A percentile compares a stretch with the other conserved stretches of the same genome.
These are phyloP conservation scores for Scleromitrula shiraiana DNA, from an alignment of 2,329 filamentous ascomycete species.

Conservation along the genomic window DNA sequence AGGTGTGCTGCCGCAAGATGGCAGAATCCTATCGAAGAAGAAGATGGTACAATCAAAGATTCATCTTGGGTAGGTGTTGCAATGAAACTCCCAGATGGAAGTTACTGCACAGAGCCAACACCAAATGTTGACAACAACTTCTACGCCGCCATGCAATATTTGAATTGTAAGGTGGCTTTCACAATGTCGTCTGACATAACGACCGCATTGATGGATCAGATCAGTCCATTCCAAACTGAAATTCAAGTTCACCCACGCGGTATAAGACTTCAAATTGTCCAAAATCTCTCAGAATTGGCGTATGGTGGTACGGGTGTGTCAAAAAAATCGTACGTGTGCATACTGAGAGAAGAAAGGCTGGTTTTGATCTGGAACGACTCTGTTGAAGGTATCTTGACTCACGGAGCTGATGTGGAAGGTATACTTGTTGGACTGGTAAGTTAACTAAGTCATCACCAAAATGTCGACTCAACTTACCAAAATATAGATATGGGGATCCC, in stretches of 20 bases:
- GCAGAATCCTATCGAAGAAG: conserved; percentile 11
- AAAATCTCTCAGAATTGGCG: conserved; percentile 44
- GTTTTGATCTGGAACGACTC: conserved; percentile 20
- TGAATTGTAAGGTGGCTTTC: conserved; percentile 32
- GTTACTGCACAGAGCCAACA: conserved; percentile 13
- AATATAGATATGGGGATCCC: conserved; percentile 18
- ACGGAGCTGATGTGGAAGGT: conserved; percentile 16
- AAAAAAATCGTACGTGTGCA: conserved; percentile 13
- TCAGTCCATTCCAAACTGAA: conserved; percentile 17
- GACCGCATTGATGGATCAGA: conserved; percentile 26
- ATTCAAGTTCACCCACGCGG: conserved; percentile 12
- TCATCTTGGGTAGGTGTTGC: conserved; percentile 14
- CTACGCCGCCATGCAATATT: conserved; percentile 10
- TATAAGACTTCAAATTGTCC: conserved; percentile 30
- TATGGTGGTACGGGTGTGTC: conserved; percentile 4
- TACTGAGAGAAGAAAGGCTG: conserved; percentile 16
- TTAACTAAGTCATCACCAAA: not conserved
- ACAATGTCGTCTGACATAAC: conserved; percentile 43
- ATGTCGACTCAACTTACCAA: not conserved
- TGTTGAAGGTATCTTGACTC: conserved; percentile 16
- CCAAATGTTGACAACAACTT: conserved; percentile 11
- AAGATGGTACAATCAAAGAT: conserved; percentile 10
- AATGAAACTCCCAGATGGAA: conserved; percentile 15
- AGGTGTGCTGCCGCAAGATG: conserved; percentile 14
- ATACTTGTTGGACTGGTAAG: conserved; percentile 17